Conservation (phyloP, 1,139 yeast species). For the Geotrichum histeridarum region DNA sequence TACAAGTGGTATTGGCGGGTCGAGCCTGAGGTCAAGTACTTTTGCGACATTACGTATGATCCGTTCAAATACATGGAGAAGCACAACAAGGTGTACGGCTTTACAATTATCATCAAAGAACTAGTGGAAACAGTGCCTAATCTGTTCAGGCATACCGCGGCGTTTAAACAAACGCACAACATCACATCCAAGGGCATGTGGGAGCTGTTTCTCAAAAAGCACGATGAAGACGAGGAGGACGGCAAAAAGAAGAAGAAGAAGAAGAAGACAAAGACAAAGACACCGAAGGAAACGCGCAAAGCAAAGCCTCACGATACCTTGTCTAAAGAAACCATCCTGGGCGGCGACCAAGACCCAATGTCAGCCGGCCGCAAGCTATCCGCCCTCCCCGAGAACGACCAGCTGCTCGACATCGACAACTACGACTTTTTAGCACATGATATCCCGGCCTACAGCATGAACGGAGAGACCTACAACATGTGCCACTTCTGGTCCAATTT, state of each 20-base stretch:
- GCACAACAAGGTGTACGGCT: slow-evolving; percentile 70
- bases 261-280: slow-evolving; percentile 32
- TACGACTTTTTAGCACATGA: slow-evolving; percentile 21
- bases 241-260: slow-evolving; percentile 22
- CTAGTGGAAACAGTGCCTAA: slow-evolving; percentile 75
- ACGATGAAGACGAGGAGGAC: slow-evolving; percentile 21
- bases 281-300: slow-evolving; percentile 30
- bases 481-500: slow-evolving; percentile 95
- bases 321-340: slow-evolving; percentile 23
- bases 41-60: slow-evolving; percentile 85
- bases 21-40: slow-evolving; percentile 85
- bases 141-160: slow-evolving; percentile 62
- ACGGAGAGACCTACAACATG: slow-evolving; percentile 64
- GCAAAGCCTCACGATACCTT: slow-evolving; percentile 22
- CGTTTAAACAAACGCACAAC: slow-evolving; percentile 49
- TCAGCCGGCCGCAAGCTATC: slow-evolving; percentile 16
- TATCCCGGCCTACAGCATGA: slow-evolving; percentile 40
- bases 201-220: slow-evolving; percentile 35
- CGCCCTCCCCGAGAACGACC: slow-evolving; percentile 14
- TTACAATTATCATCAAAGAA: slow-evolving; percentile 70
- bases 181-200: slow-evolving; percentile 47
- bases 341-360: slow-evolving; percentile 6
- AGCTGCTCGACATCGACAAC: slow-evolving; percentile 17
- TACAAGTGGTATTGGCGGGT: slow-evolving; percentile 93
- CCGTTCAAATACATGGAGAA: slow-evolving; percentile 78